Percentiles rank a stretch among this genome's conserved stretches.
Evolutionary conservation across 2,329 filamentous ascomycete genomes (phyloP).

Genomic region (Dactylellina leptospora): DNA sequence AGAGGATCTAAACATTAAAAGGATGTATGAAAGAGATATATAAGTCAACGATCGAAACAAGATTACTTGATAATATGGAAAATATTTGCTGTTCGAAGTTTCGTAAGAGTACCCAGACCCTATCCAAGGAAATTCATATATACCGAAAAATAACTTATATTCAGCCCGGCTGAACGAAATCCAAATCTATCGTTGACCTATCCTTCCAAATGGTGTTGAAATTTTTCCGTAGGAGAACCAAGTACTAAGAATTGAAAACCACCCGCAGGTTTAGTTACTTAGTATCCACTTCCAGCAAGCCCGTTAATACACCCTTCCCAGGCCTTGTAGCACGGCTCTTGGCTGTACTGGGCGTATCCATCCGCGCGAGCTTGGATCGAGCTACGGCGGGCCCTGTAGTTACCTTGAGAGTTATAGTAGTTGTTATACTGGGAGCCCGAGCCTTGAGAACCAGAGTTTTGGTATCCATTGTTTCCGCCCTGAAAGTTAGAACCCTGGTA

Average conservation of each 20-base stretch:
- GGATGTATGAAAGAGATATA: background rate
- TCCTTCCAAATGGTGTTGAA: background rate
- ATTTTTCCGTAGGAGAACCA: background rate
- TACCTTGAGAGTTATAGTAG: background rate
- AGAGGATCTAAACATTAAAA: background rate
- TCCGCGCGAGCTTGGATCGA: constrained; percentile 11
- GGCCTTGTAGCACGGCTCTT: constrained; percentile 28
- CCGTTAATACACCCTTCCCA: constrained; percentile 25
- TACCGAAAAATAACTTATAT: too few relatives aligned
- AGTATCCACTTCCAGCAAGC: background rate
- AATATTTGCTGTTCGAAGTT: background rate
- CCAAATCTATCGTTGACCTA: too few relatives aligned
- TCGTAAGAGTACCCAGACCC: background rate
- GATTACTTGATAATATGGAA: too few relatives aligned
- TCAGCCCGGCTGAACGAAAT: too few relatives aligned
- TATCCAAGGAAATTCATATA: background rate
- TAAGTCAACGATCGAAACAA: background rate
- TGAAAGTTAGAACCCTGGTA: too few relatives aligned
- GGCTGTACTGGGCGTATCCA: constrained; percentile 8
- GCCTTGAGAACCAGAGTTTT: too few relatives aligned
- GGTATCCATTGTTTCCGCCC: background rate
- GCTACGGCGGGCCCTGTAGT: constrained; percentile 16
- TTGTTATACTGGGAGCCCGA: too few relatives aligned
- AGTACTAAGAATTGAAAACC: background rate
- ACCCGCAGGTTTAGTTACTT: background rate